phyloP scores from a whole-genome alignment of 495 filamentous ascomycete genomes.

The Penicillium steckii region DNA sequence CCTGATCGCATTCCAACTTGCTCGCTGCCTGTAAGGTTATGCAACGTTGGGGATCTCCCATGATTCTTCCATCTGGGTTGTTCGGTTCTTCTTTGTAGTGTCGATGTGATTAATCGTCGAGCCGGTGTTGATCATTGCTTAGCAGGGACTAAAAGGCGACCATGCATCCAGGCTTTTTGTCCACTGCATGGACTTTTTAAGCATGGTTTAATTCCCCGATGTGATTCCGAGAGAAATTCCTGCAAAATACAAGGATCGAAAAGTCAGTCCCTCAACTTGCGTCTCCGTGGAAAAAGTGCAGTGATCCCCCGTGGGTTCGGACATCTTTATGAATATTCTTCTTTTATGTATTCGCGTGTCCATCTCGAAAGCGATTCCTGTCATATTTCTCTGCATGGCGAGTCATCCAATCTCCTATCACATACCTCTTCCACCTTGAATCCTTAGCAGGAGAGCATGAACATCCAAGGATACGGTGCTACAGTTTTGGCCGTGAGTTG shows the following conservation, averaged over 20 bases:
- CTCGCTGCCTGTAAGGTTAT: not conserved
- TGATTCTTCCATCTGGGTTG: not conserved
- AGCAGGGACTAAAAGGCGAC: not conserved
- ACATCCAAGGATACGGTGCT: not conserved
- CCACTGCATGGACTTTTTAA: no score
- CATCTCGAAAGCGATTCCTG: not conserved
- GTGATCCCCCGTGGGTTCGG: not conserved
- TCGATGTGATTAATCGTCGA: not conserved
- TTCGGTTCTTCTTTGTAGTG: not conserved
- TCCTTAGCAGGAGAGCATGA: no score
- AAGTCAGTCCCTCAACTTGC: not conserved
- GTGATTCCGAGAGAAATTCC: not conserved
- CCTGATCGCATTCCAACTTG: slow-evolving; percentile 2
- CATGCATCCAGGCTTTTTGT: not conserved
- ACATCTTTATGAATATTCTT: not conserved
- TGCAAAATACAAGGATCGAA: not conserved
- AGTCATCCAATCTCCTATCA: not conserved
- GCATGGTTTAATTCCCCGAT: no score
- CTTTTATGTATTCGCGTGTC: not conserved
- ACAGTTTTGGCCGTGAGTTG: slow-evolving; percentile 7
- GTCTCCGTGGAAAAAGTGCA: not conserved
- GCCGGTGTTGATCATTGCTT: not conserved
- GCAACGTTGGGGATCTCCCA: not conserved
- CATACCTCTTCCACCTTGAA: no score
- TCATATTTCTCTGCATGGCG: not conserved